phyloP scores from a whole-genome alignment of 306 rosid genomes.

The Morella rubra region DNA sequence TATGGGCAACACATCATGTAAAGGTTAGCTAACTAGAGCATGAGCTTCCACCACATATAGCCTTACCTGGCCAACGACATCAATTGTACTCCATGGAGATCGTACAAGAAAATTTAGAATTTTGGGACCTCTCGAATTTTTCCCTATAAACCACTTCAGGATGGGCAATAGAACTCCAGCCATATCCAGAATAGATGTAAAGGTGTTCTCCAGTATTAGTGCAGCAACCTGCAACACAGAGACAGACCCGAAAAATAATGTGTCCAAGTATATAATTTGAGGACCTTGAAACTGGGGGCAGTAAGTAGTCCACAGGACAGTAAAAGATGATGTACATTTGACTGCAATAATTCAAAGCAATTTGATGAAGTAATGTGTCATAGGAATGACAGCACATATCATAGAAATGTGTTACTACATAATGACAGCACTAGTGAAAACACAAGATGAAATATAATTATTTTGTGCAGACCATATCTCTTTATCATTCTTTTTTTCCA shows the following conservation, averaged over 20 bases:
- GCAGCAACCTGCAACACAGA: constrained; percentile 75
- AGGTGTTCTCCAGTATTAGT: constrained; percentile 87
- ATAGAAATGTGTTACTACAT: not conserved
- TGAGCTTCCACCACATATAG: constrained; percentile 18
- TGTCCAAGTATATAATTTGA: constrained; percentile 4
- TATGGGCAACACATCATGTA: not conserved
- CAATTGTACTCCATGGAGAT: constrained; percentile 96
- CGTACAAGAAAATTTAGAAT: constrained; percentile 86
- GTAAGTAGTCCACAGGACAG: not conserved
- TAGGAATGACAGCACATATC: not conserved
- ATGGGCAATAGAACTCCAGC: constrained; percentile 95
- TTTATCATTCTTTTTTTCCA: not conserved
- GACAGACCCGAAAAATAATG: constrained; percentile 17
- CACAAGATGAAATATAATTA: not conserved
- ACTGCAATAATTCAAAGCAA: not conserved
- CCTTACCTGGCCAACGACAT: constrained; percentile 79
- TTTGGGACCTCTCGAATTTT: constrained; percentile 68
- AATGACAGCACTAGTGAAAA: not conserved
- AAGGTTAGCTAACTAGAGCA: constrained; percentile 15
- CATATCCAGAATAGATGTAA: constrained; percentile 98
- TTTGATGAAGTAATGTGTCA: not conserved
- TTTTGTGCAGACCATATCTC: not conserved
- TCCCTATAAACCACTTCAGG: constrained; percentile 94
- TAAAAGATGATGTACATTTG: not conserved
- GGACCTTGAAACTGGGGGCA: not conserved